Evolutionary conservation across 2,329 filamentous ascomycete species (phyloP).

Genomic region (Xylariaceae sp.): DNA sequence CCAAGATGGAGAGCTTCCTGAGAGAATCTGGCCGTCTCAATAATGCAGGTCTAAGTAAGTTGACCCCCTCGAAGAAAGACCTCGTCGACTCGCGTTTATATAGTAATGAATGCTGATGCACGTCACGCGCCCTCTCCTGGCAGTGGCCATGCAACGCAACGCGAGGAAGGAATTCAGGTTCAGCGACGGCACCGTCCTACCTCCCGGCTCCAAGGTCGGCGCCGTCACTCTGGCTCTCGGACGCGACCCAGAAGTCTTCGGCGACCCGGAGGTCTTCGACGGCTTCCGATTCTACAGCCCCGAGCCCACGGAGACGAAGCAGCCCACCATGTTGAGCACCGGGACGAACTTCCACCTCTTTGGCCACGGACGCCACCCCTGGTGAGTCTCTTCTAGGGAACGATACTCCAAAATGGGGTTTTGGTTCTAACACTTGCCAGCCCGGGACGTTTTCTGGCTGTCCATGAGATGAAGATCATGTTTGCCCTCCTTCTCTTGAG

Average conservation of each 20-base stretch:
- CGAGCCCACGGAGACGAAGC: slow-evolving; percentile 1
- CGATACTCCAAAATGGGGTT: no score
- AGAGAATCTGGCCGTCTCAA: slow-evolving; percentile 4
- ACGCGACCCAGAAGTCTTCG: slow-evolving; percentile 4
- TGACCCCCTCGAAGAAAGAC: no score
- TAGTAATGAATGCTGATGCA: no score
- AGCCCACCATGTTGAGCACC: slow-evolving; percentile 3
- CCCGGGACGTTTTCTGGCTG: slow-evolving; percentile 4
- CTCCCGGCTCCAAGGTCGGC: slow-evolving; percentile 4
- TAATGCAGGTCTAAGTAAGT: slow-evolving; percentile 5
- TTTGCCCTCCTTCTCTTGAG: slow-evolving; percentile 3
- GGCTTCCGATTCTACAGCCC: slow-evolving; percentile 4
- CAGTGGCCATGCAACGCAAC: slow-evolving; percentile 7
- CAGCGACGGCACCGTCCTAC: slow-evolving; percentile 5
- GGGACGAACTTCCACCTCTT: slow-evolving; percentile 5
- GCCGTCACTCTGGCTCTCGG: slow-evolving; percentile 1
- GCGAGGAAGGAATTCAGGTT: slow-evolving; percentile 6
- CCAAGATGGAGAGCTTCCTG: slow-evolving; percentile 6
- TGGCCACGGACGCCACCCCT: slow-evolving; percentile 4
- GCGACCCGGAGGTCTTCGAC: slow-evolving; percentile 5
- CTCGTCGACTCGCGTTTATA: no score
- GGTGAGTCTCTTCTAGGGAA: background rate
- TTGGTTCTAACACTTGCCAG: no score
- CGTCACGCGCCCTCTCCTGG: background rate
- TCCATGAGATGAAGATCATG: slow-evolving; percentile 7